A percentile compares a stretch with the other conserved stretches of the same genome.
Conservation (phyloP, 169 alveolate species). For the Cryptosporidium felis region DNA sequence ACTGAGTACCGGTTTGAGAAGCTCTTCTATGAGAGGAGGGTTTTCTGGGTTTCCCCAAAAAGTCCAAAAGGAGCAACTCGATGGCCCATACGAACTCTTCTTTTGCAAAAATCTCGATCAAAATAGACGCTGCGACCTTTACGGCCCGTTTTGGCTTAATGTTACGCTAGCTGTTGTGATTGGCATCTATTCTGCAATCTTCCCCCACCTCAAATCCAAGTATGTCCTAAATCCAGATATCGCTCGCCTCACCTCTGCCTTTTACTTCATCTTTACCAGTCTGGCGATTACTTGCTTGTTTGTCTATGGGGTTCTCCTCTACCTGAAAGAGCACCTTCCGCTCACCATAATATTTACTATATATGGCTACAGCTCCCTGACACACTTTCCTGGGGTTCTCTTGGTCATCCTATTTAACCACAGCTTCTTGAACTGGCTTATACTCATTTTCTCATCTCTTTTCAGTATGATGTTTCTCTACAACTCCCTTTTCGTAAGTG, state of each 20-base stretch:
- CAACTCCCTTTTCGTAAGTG: slow-evolving; percentile 35
- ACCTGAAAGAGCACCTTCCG: slow-evolving; percentile 17
- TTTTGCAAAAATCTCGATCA: slow-evolving; percentile 50
- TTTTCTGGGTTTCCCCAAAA: background rate
- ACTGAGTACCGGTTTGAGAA: slow-evolving; percentile 1
- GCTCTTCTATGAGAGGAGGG: slow-evolving; percentile 19
- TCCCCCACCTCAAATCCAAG: slow-evolving; percentile 39
- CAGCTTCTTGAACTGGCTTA: slow-evolving; percentile 9
- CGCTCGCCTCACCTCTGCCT: slow-evolving; percentile 21
- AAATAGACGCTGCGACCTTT: slow-evolving; percentile 35
- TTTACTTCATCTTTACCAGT: slow-evolving; percentile 32
- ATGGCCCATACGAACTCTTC: slow-evolving; percentile 42
- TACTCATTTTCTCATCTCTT: background rate
- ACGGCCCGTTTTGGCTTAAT: slow-evolving; percentile 56
- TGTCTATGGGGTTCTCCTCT: slow-evolving; percentile 4
- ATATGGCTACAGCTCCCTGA: slow-evolving; percentile 53
- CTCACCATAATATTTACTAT: slow-evolving; percentile 32
- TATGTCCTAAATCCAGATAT: slow-evolving; percentile 43
- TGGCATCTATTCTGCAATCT: slow-evolving; percentile 38
- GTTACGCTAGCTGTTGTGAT: slow-evolving; percentile 26
- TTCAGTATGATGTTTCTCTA: slow-evolving; percentile 34
- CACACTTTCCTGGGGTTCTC: slow-evolving; percentile 26
- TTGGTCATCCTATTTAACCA: slow-evolving; percentile 9
- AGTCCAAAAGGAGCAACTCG: background rate
- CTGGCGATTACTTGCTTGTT: background rate